Conservation (phyloP, 1,284 basidiomycete species). For the Leccinum griseonigrum region DNA sequence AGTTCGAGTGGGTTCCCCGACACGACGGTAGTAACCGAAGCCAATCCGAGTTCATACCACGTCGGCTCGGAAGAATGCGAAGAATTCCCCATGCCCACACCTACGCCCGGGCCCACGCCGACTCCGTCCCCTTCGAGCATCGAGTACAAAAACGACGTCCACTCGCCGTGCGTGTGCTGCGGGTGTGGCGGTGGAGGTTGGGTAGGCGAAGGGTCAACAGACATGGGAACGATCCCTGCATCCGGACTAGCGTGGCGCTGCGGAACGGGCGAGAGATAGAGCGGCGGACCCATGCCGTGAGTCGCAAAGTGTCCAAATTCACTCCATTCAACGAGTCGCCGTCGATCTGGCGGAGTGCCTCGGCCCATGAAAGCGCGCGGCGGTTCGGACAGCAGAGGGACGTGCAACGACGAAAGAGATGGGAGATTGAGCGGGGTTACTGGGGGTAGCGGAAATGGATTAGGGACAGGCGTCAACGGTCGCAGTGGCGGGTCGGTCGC, state of each 20-base stretch:
- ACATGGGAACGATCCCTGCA: conserved; percentile 22
- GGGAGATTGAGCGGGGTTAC: conserved; percentile 18
- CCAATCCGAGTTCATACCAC: conserved; percentile 31
- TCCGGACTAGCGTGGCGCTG: conserved; percentile 17
- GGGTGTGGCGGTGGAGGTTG: conserved; percentile 1
- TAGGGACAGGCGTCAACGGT: conserved; percentile 4
- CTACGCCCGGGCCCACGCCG: conserved; percentile 12
- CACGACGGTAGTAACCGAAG: conserved; percentile 16
- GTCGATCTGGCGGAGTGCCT: conserved; percentile 31
- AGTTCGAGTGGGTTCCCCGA: conserved; percentile 13
- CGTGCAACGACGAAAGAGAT: conserved; percentile 31
- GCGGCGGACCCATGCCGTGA: conserved; percentile 22
- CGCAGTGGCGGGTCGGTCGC: conserved; percentile 1
- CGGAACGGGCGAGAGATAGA: conserved; percentile 28
- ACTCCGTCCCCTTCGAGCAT: conserved; percentile 32
- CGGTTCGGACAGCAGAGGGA: conserved; percentile 32
- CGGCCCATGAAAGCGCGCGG: conserved; percentile 36
- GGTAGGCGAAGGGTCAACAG: conserved; percentile 14
- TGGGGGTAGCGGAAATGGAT: conserved; percentile 6
- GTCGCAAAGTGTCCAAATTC: conserved; percentile 17
- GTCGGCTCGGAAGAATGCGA: conserved; percentile 15
- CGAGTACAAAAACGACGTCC: conserved; percentile 35
- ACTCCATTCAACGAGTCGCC: conserved; percentile 29
- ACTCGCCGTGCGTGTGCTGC: conserved; percentile 25
- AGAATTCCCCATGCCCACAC: conserved; percentile 3